A percentile compares a stretch with the other conserved stretches of the same genome.
These are phyloP conservation scores for Umbelopsis sp. DNA, from an alignment of 192 early-diverging fungal species.

Conservation along the genomic window DNA sequence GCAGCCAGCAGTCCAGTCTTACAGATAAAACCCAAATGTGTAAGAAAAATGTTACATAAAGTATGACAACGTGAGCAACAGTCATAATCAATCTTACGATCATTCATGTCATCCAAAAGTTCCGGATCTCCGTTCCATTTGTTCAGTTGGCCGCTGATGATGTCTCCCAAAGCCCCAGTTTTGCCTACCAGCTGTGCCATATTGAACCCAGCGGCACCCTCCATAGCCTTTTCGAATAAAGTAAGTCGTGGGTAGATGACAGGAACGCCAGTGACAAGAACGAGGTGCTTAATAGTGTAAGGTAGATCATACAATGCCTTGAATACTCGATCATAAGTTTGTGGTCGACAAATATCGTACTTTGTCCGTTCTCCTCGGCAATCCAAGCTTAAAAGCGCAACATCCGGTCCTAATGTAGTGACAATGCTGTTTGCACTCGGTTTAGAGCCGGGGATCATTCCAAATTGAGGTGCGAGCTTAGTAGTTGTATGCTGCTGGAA, in stretches of 20 bases:
- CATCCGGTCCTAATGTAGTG: constrained; percentile 66
- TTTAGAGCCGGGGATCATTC: constrained; percentile 44
- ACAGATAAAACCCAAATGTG: no score
- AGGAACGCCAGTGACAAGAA: constrained; percentile 74
- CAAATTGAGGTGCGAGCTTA: constrained; percentile 55
- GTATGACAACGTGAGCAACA: neutral
- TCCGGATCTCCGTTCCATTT: constrained; percentile 79
- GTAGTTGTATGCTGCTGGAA: constrained; percentile 84
- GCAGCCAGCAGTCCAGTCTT: constrained; percentile 63
- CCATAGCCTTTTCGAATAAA: constrained; percentile 66
- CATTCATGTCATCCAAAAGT: constrained; percentile 84
- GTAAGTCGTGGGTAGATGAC: constrained; percentile 76
- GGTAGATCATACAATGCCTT: constrained; percentile 55
- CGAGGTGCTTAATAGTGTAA: constrained; percentile 61
- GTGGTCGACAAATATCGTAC: constrained; percentile 57
- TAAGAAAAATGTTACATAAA: no score
- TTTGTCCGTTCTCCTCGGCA: constrained; percentile 73
- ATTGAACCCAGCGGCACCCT: constrained; percentile 54
- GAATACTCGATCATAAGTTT: constrained; percentile 64
- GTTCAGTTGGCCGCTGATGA: constrained; percentile 34
- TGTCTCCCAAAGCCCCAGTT: constrained; percentile 52
- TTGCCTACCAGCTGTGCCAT: constrained; percentile 59
- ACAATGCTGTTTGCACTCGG: constrained; percentile 60
- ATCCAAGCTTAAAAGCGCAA: constrained; percentile 68
- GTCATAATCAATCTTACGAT: constrained; percentile 51